These are phyloP conservation scores for Mrakia frigida DNA, from an alignment of 768 basidiomycete genomes.

Conservation along the genomic window DNA sequence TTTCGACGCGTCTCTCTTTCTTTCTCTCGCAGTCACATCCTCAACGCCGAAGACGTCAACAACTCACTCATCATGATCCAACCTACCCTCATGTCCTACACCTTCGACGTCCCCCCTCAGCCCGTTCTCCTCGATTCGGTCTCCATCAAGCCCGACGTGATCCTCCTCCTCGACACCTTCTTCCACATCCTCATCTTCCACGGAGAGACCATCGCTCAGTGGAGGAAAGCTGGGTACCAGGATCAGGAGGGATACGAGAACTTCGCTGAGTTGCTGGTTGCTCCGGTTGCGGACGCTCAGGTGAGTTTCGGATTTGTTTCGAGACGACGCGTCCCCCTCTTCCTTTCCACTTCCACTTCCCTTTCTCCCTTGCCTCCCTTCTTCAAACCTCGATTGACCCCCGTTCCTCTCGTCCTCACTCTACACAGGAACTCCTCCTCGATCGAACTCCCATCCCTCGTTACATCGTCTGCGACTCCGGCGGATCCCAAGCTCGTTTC, in stretches of 20 bases:
- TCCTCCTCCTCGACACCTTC: slow-evolving; percentile 95
- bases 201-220: slow-evolving; percentile 91
- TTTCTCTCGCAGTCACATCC: slow-evolving; percentile 61
- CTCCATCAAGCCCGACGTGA: slow-evolving; percentile 93
- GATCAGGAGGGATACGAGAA: slow-evolving; percentile 99
- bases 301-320: slow-evolving; percentile 45
- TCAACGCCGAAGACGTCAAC: slow-evolving; percentile 97
- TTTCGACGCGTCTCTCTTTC: neutral
- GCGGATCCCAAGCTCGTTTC: slow-evolving; percentile 97
- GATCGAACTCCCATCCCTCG: slow-evolving; percentile 97
- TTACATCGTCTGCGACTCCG: slow-evolving; percentile 96
- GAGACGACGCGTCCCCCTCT: neutral
- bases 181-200: slow-evolving; percentile 99
- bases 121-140: slow-evolving; percentile 95
- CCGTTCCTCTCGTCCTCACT: no score
- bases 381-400: no score
- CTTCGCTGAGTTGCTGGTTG: slow-evolving; percentile 85
- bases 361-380: neutral
- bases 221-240: slow-evolving; percentile 97
- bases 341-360: neutral
- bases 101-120: slow-evolving; percentile 77
- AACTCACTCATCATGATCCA: slow-evolving; percentile 99
- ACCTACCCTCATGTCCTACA: slow-evolving; percentile 97
- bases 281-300: slow-evolving; percentile 83
- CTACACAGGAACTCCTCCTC: slow-evolving; percentile 72